Percentiles rank a stretch among this genome's conserved stretches.
These are phyloP conservation scores for Pseudocercospora fuligena DNA, from an alignment of 2,329 filamentous ascomycete species.

Conservation along the genomic window DNA sequence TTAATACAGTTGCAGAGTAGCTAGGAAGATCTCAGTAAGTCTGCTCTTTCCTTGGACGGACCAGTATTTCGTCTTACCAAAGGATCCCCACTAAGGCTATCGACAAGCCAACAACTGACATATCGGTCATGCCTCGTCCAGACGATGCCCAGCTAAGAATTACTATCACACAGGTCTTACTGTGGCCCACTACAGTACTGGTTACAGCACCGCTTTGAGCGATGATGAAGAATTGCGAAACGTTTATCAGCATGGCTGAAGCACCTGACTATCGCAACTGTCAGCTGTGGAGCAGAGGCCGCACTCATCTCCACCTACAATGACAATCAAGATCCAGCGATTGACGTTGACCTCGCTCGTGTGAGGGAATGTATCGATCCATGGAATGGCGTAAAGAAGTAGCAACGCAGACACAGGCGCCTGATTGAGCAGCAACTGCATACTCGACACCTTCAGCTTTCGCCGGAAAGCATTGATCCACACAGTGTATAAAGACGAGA, in stretches of 20 bases:
- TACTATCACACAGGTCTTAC: neutral
- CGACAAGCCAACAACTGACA: neutral
- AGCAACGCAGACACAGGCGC: neutral
- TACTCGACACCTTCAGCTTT: neutral
- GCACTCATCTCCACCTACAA: neutral
- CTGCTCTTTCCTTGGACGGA: neutral
- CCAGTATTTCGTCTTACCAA: neutral
- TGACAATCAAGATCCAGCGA: neutral
- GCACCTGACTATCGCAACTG: neutral
- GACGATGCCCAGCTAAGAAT: neutral
- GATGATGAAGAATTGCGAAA: neutral
- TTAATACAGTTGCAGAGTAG: neutral
- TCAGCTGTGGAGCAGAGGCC: neutral
- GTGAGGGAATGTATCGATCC: constrained; percentile 8
- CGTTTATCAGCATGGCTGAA: neutral
- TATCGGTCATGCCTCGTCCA: neutral
- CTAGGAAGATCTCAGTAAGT: neutral
- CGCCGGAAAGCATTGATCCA: constrained; percentile 56
- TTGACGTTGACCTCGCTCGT: neutral
- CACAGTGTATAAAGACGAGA: constrained; percentile 69
- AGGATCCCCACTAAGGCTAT: neutral
- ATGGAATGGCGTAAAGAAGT: neutral
- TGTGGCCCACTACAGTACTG: neutral
- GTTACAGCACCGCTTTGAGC: neutral
- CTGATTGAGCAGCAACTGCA: neutral